A percentile compares a stretch with the other conserved stretches of the same genome.
Conservation (phyloP, 495 filamentous ascomycete species). For the Hypoxylon lenormandii region DNA sequence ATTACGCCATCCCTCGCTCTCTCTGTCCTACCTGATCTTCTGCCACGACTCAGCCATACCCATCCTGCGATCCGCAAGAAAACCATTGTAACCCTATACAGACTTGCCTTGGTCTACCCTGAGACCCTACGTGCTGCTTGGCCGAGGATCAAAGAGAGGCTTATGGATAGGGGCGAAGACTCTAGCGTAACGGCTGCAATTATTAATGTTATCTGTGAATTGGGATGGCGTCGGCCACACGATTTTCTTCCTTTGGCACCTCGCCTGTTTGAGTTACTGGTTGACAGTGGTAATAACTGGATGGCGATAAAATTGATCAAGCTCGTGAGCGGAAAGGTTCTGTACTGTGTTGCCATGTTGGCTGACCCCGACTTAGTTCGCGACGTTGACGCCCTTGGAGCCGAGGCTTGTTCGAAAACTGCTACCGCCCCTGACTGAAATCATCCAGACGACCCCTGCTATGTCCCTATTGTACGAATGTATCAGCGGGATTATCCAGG, state of each 20-base stretch:
- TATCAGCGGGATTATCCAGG: conserved; percentile 97
- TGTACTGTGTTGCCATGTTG: background rate
- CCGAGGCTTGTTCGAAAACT: conserved; percentile 90
- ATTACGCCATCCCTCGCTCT: conserved; percentile 90
- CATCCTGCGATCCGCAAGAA: conserved; percentile 89
- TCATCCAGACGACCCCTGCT: conserved; percentile 92
- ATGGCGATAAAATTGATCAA: conserved; percentile 99
- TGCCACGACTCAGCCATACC: conserved; percentile 87
- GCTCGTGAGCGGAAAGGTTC: conserved; percentile 68
- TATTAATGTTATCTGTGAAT: conserved; percentile 94
- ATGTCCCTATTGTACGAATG: conserved; percentile 98
- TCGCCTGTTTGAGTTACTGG: conserved; percentile 87
- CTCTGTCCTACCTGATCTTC: conserved; percentile 83
- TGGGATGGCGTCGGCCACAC: conserved; percentile 90
- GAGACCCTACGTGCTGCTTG: conserved; percentile 91
- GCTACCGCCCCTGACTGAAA: conserved; percentile 89
- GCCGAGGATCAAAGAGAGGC: conserved; percentile 93
- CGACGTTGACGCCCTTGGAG: conserved; percentile 91
- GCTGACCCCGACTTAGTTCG: conserved; percentile 74
- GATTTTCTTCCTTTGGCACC: conserved; percentile 95
- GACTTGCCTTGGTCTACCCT: conserved; percentile 91
- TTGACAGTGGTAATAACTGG: conserved; percentile 97
- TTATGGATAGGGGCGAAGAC: conserved; percentile 91
- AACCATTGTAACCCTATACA: conserved; percentile 90
- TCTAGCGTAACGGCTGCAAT: conserved; percentile 94